Conservation (phyloP, 1,284 basidiomycete species). For the Rhodotorula sp. region DNA sequence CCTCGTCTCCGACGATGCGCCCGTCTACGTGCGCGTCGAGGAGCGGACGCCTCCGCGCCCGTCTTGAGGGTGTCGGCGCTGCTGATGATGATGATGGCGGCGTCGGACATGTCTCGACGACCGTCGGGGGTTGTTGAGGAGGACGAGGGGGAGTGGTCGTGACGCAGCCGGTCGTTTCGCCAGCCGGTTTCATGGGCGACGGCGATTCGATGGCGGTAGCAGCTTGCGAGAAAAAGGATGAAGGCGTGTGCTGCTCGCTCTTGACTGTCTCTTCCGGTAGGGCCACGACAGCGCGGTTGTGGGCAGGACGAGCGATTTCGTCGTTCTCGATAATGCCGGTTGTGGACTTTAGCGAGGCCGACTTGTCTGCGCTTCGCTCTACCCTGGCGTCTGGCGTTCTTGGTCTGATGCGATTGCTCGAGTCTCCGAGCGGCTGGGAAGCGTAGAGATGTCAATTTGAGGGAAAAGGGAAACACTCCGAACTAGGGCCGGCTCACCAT, state of each 20-base stretch:
- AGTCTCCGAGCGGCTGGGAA: slow-evolving; percentile 25
- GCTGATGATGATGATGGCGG: neutral
- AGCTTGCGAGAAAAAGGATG: no score
- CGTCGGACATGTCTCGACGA: slow-evolving; percentile 28
- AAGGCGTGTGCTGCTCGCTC: neutral
- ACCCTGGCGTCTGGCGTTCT: neutral
- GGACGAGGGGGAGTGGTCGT: slow-evolving; percentile 6
- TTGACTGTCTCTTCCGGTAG: neutral
- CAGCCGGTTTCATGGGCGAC: no score
- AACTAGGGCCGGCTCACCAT: no score
- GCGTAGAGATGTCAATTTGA: neutral
- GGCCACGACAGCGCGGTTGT: neutral
- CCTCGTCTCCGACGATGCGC: no score
- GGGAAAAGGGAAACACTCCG: no score
- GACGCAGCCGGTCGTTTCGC: neutral
- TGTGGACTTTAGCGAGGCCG: neutral
- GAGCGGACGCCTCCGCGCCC: neutral
- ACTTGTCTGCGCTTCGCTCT: neutral
- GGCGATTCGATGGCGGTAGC: no score
- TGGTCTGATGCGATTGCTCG: slow-evolving; percentile 5
- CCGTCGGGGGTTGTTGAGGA: neutral
- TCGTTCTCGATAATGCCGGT: neutral
- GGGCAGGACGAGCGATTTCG: neutral
- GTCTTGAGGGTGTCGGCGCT: neutral
- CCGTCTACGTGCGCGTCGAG: neutral